A percentile compares a stretch with the other conserved stretches of the same genome.
phyloP scores from a whole-genome alignment of 2,329 filamentous ascomycete genomes.

The Talaromyces albobiverticillius region DNA sequence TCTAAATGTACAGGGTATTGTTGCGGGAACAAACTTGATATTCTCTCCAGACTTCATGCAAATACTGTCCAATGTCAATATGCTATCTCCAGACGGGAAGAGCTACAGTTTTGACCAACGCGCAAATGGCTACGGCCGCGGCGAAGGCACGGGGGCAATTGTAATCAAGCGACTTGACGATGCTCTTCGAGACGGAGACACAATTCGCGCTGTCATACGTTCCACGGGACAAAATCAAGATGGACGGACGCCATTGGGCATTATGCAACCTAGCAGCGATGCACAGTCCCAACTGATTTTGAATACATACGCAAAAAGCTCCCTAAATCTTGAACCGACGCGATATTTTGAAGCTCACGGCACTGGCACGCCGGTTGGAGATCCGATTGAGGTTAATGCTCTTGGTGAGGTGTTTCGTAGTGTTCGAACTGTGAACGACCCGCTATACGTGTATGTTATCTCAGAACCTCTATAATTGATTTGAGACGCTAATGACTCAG shows the following conservation, averaged over 20 bases:
- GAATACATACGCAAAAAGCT: neutral
- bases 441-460: conserved; percentile 9
- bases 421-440: neutral
- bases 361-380: conserved; percentile 23
- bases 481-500: too few relatives aligned
- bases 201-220: conserved; percentile 33
- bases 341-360: conserved; percentile 27
- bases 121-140: conserved; percentile 51
- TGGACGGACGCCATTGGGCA: conserved; percentile 39
- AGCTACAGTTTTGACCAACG: conserved; percentile 36
- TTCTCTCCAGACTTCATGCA: conserved; percentile 34
- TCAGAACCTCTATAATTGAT: too few relatives aligned
- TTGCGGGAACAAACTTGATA: conserved; percentile 34
- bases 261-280: neutral
- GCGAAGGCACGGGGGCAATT: conserved; percentile 42
- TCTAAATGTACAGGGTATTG: conserved; percentile 19
- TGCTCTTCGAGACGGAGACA: conserved; percentile 43
- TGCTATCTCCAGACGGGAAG: conserved; percentile 20
- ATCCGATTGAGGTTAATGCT: conserved; percentile 21
- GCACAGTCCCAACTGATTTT: neutral
- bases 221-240: conserved; percentile 27
- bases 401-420: conserved; percentile 16
- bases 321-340: conserved; percentile 8
- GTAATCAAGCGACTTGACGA: conserved; percentile 44
- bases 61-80: conserved; percentile 16